Base-by-base conservation (phyloP, 805 yeast genomes). In the Myxozyma mucilagina region DNA sequence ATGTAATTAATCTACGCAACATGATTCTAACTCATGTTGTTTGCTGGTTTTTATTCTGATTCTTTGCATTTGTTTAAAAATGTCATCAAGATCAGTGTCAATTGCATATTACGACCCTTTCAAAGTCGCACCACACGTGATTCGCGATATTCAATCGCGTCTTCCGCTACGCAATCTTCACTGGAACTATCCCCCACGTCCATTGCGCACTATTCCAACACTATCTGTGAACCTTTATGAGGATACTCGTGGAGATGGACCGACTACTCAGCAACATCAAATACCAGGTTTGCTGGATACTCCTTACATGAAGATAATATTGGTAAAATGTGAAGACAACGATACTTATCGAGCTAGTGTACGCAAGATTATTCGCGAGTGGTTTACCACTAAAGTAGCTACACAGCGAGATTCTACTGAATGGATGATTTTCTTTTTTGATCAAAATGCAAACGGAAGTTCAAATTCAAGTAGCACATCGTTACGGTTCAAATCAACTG, bases 261-360 rank as follows among this genome's bases (percentile, higher is more conserved):
- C 59, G 11, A 52, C 64, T 1, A 34, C 45, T 16, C 72, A 71
- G 8, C 73, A 74, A 59, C 80, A 77, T 63, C 75, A 72, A 61
- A 65, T 77, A 59, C 74, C 76, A 13, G 79, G 76, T 1, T 64
- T 78, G 9, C 73, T 75, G n/a, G 72, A 74, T 44, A 74, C 79
- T 4, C 84, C 88, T 0, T 84, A 87, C 66, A 76, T 89, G 49
- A 80, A 87, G 65, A 70, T 91, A 20, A 85, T 93, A 77, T 82
- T 92, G 58, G 79, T 93, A 7, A 81, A 81, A 57, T 82, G 87
- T 61, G 84, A 83, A 4, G 83, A 82, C 47, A 72, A 87, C 18
- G 98, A 93, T 14, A 83, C 83, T 0, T 93, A 93, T 72, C 78
- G 96, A 61, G 73, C 87, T 0, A 89, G 87, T 68, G 90, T 88